Percentiles rank a stretch among this genome's conserved stretches.
phyloP scores from a whole-genome alignment of 1,139 yeast species.

The Zygoascus meyerae region DNA sequence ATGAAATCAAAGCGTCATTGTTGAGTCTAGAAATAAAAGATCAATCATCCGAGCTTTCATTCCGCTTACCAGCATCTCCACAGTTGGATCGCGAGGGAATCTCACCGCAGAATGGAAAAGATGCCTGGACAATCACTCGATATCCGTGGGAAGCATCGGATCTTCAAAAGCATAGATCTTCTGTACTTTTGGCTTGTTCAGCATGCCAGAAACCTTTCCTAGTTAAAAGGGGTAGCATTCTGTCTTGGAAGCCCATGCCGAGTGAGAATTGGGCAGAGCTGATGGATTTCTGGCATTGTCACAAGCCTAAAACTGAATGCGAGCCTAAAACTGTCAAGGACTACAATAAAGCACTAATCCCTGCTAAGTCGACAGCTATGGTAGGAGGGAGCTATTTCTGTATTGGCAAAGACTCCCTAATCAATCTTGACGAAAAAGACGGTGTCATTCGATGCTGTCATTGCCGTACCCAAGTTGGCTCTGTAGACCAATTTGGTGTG shows the following conservation, averaged over 20 bases:
- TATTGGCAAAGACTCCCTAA: conserved; percentile 32
- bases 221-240: conserved; percentile 12
- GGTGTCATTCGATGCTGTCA: conserved; percentile 13
- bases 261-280: conserved; percentile 91
- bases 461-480: conserved; percentile 19
- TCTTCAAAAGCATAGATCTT: conserved; percentile 5
- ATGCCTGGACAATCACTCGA: conserved; percentile 4
- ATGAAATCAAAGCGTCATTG: conserved; percentile 20
- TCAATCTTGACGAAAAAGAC: background rate
- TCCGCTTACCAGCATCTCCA: conserved; percentile 25
- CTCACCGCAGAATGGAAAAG: background rate
- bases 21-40: conserved; percentile 13
- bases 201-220: conserved; percentile 11
- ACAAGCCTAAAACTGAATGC: conserved; percentile 56
- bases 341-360: conserved; percentile 38
- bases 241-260: conserved; percentile 57
- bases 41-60: conserved; percentile 15
- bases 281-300: conserved; percentile 99
- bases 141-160: conserved; percentile 23
- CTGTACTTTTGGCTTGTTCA: conserved; percentile 3
- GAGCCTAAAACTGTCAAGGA: conserved; percentile 25
- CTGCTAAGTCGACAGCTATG: conserved; percentile 42
- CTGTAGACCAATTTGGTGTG: conserved; percentile 13
- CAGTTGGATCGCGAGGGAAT: conserved; percentile 12
- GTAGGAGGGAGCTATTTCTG: conserved; percentile 58